These are phyloP conservation scores for Urtica urens DNA, from an alignment of 306 rosid genomes.

Conservation along the genomic window DNA sequence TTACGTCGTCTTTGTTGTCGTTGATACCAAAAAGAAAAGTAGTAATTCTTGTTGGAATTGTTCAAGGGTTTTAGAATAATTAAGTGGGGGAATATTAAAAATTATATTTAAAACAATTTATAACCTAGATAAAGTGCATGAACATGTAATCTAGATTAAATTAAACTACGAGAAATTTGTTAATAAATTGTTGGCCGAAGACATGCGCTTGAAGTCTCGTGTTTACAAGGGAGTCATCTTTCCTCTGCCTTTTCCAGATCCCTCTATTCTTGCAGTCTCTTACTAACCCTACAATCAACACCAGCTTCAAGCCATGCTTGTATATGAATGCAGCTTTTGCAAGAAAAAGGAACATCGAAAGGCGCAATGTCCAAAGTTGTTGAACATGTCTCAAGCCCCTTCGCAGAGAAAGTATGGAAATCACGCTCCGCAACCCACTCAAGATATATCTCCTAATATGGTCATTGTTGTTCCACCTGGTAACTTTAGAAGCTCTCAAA, in stretches of 20 bases:
- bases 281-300: not conserved
- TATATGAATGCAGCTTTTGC: not conserved
- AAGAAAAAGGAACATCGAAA: not conserved
- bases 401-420: no score
- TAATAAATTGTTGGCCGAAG: not conserved
- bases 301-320: not conserved
- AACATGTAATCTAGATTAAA: not conserved
- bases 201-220: not conserved
- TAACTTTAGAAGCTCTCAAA: no score
- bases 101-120: no score
- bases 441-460: no score
- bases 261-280: not conserved
- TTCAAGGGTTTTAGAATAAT: not conserved
- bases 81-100: no score
- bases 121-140: no score
- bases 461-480: no score
- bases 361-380: not conserved
- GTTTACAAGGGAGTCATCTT: not conserved
- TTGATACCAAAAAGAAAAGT: not conserved
- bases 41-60: no score
- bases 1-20: not conserved
- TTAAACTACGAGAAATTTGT: not conserved
- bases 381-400: no score
- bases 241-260: not conserved
- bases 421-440: no score